phyloP scores from a whole-genome alignment of 2,329 filamentous ascomycete species.

The Ophiostoma triangulosporum region DNA sequence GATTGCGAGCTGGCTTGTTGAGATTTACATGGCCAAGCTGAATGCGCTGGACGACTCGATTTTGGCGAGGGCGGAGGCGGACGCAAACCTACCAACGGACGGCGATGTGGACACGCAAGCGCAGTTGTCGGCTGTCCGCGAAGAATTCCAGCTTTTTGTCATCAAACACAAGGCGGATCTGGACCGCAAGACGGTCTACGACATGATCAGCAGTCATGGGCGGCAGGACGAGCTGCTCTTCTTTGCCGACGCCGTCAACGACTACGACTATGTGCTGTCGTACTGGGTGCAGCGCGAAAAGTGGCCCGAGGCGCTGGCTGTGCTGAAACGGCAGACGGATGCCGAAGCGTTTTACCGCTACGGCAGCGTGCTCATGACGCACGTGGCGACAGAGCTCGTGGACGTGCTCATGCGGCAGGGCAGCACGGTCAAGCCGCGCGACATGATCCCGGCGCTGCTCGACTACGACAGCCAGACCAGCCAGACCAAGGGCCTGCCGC shows the following conservation, averaged over 20 bases:
- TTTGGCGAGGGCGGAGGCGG: background rate
- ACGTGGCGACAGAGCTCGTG: slow-evolving; percentile 73
- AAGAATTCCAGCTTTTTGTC: slow-evolving; percentile 81
- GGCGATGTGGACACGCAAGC: slow-evolving; percentile 37
- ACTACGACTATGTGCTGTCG: slow-evolving; percentile 86
- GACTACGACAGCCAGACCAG: slow-evolving; percentile 82
- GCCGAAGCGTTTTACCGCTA: slow-evolving; percentile 93
- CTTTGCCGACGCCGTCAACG: slow-evolving; percentile 77
- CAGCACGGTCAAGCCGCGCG: slow-evolving; percentile 67
- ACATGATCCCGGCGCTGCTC: slow-evolving; percentile 81
- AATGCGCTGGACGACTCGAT: slow-evolving; percentile 92
- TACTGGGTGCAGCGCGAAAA: slow-evolving; percentile 96
- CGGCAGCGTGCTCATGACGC: slow-evolving; percentile 89
- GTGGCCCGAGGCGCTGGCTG: slow-evolving; percentile 74
- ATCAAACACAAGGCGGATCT: slow-evolving; percentile 74
- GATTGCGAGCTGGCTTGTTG: slow-evolving; percentile 89
- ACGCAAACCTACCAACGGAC: slow-evolving; percentile 65
- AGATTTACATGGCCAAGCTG: slow-evolving; percentile 94
- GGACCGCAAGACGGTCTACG: slow-evolving; percentile 84
- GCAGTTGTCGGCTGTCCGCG: slow-evolving; percentile 55
- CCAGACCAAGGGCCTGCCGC: slow-evolving; percentile 45
- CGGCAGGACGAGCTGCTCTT: slow-evolving; percentile 84
- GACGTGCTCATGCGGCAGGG: slow-evolving; percentile 90
- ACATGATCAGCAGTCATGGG: slow-evolving; percentile 90
- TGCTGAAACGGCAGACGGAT: slow-evolving; percentile 86